Base-by-base conservation (phyloP, 257 asterid genomes). In the Solanum chmielewskii region DNA sequence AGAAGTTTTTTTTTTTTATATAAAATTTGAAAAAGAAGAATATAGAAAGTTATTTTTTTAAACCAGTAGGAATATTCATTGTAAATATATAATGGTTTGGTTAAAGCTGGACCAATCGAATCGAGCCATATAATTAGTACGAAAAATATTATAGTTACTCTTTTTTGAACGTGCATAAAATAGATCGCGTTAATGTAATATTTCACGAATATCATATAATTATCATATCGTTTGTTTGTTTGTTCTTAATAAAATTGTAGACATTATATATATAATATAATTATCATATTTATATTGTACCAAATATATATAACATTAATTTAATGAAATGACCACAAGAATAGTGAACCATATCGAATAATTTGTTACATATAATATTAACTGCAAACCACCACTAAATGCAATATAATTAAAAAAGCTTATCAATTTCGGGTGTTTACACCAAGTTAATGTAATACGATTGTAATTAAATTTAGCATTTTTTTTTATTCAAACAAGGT, bases 361-460 rank as follows among this genome's bases (percentile, higher is more conserved):
- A 52, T 6, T 52, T 52, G 62, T 52, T 52, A 16, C 62, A 4
- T 16, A 4, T 16, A 52, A 52, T 16, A 52, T 52, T 52, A 52
- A 52, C 62, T 2, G 62, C 62, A 16, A 16, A 52, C 62, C 62
- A 52, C n/a, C n/a, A 6, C 62, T 52, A 52, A 52, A 6, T 16
- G 62, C n/a, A 35, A 35, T 35, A 35, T 35, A 5, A 35, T 4
- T 1, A 35, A 35, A 35, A 35, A 35, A 35, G 6, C 1, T 35
- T 35, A 35, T 35, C 1, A 0, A 7, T 35, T 0, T 35, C 39
- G 7, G 0, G 0, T 5, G 7, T 35, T 35, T 5, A 35, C 1
- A 35, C 7, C 39, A 35, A 35, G 39, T 1, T 35, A 52, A 6
- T 18, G 62, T 23, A 52, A 16, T 52, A 52, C n/a, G 18, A 18